Evolutionary conservation across 305 asterid species (phyloP), one percentile per base, ranked within the genome.

Genomic region (Ilex paraguariensis): DNA sequence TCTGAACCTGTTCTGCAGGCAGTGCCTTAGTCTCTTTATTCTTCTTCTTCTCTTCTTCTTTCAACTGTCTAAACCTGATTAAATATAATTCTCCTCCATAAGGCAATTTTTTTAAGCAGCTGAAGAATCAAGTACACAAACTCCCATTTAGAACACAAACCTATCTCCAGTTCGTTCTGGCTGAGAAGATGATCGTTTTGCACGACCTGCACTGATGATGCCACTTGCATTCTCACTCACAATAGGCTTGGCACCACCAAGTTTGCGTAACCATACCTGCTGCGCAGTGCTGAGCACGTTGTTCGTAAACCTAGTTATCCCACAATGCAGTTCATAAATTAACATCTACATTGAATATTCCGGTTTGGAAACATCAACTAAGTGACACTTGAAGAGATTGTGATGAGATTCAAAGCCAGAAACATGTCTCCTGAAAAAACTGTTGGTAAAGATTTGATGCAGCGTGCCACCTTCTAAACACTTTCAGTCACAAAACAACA

Each of bases 201-300:
- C 99, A 70, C 86, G 90, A 63, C 99, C 99, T 66, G 99, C 96
- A 52, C 90, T 90, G 66, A 94, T 94, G 66, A 94, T 94, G 66
- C 95, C 99, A 78, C 91, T 70, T 67, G 98, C 96, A 74, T 88
- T 87, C 67, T 91, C 97, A 65, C 74, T 69, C 53, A 94, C 91
- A 65, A 49, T 84, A 77, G 98, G 98, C 72, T 86, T 86, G 15
- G 96, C 99, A 66, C 98, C 98, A 63, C 99, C 99, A 73, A 88
- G 53, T 77, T 94, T 90, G 56, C 99, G 95, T 70, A 94, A 66
- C 97, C 97, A 94, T 65, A 90, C 92, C 69, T 94, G 99, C 70
- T 94, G 99, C 57, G 91, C 96, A 14, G 99, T 94, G 83, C 95
- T 94, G 71, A 94, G 91, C 72, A 94, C 90, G 63, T 94, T 94